These are phyloP conservation scores for Pleurotus giganteus DNA, from an alignment of 768 basidiomycete species.

Conservation along the genomic window DNA sequence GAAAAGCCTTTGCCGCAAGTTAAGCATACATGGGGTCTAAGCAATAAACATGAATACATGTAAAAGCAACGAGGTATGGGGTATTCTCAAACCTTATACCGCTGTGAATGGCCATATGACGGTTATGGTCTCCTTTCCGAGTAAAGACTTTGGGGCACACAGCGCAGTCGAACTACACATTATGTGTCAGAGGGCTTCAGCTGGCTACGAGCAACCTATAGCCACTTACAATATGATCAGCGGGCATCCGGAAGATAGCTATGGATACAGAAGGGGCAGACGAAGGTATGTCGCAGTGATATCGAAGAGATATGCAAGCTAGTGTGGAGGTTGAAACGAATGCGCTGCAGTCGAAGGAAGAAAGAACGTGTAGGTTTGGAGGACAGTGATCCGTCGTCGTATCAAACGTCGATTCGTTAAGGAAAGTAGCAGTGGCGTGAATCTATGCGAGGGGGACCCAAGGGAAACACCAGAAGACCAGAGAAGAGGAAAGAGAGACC, in stretches of 20 bases:
- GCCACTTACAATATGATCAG: neutral
- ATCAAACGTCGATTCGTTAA: neutral
- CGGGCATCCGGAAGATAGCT: too few species aligned
- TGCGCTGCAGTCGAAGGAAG: neutral
- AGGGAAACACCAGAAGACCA: neutral
- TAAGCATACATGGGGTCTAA: constrained; percentile 51
- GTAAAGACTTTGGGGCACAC: constrained; percentile 49
- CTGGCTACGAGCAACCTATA: neutral
- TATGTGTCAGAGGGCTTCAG: neutral
- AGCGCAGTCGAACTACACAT: constrained; percentile 35
- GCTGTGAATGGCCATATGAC: constrained; percentile 52
- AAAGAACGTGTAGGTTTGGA: neutral
- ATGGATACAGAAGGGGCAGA: too few species aligned
- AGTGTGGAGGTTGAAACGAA: neutral
- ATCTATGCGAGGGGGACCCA: neutral
- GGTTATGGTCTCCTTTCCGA: constrained; percentile 58
- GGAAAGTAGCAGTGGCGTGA: neutral
- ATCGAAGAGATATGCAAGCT: neutral
- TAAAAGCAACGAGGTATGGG: neutral
- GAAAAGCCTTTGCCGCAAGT: constrained; percentile 55
- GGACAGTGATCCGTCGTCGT: neutral
- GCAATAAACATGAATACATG: neutral
- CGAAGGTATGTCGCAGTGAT: neutral
- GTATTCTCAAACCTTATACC: constrained; percentile 45
- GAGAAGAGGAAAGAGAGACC: neutral